These are phyloP conservation scores for Kwoniella shivajii DNA, from an alignment of 1,284 basidiomycete species.

Conservation along the genomic window DNA sequence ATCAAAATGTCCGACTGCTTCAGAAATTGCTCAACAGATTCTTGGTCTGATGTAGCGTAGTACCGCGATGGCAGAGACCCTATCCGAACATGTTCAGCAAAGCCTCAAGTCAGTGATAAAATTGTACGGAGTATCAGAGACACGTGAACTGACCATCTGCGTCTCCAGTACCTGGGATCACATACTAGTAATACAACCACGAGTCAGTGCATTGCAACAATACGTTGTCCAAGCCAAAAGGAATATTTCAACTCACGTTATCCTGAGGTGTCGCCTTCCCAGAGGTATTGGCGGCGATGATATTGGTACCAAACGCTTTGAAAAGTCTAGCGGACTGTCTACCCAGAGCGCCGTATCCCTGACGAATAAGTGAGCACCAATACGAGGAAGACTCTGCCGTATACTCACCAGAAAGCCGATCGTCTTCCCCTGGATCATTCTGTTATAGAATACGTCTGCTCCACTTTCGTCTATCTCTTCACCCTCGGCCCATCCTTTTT, in stretches of 20 bases:
- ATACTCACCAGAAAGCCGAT: conserved; percentile 29
- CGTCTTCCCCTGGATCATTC: conserved; percentile 22
- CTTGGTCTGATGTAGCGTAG: conserved; percentile 41
- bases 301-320: conserved; percentile 39
- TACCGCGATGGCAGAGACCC: conserved; percentile 40
- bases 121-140: background rate
- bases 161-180: conserved; percentile 48
- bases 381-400: background rate
- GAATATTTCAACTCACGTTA: conserved; percentile 31
- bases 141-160: conserved; percentile 37
- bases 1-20: conserved; percentile 42
- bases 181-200: conserved; percentile 29
- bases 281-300: conserved; percentile 49
- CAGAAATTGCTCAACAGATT: conserved; percentile 43
- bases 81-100: too few relatives aligned
- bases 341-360: conserved; percentile 44
- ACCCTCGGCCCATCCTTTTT: too few relatives aligned
- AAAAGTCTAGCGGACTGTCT: conserved; percentile 48
- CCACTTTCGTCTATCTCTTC: too few relatives aligned
- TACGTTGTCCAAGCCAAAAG: too few relatives aligned
- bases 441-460: background rate
- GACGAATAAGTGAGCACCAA: background rate
- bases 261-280: conserved; percentile 35
- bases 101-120: too few relatives aligned
- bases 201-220: too few relatives aligned